phyloP scores from a whole-genome alignment of 441 rosid species.

The Capsella rubella region DNA sequence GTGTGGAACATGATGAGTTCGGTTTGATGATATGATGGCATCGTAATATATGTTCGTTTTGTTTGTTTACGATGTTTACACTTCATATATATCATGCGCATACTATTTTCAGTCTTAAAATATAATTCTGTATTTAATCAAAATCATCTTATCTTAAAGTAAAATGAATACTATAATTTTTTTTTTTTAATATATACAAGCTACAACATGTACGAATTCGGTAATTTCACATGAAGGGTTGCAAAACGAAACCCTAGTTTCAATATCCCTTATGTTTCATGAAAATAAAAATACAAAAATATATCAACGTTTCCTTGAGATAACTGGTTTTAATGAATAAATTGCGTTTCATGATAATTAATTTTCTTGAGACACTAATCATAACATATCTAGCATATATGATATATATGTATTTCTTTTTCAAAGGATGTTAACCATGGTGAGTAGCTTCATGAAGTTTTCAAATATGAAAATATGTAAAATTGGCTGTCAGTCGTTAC shows the following conservation, averaged over 20 bases:
- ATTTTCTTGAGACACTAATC: neutral
- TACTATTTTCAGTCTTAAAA: neutral
- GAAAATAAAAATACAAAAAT: neutral
- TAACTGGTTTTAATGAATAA: neutral
- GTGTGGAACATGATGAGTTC: slow-evolving; percentile 19
- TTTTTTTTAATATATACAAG: too few species aligned
- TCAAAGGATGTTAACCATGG: slow-evolving; percentile 4
- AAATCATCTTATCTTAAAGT: neutral
- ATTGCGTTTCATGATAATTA: neutral
- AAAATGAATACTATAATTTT: neutral
- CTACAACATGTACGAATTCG: neutral
- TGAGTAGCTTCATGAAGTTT: slow-evolving; percentile 8
- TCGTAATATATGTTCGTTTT: neutral
- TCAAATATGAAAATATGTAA: neutral
- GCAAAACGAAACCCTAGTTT: slow-evolving; percentile 37
- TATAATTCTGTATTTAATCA: neutral
- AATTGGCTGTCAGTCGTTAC: neutral
- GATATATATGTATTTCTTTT: neutral
- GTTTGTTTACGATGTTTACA: slow-evolving; percentile 8
- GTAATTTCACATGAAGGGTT: neutral
- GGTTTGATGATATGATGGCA: slow-evolving; percentile 7
- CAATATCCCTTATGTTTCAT: neutral
- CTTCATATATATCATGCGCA: neutral
- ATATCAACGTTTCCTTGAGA: neutral
- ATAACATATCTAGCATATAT: neutral